Base-by-base conservation (phyloP, 108 stramenopile genomes). In the Nitzschia sp. region DNA sequence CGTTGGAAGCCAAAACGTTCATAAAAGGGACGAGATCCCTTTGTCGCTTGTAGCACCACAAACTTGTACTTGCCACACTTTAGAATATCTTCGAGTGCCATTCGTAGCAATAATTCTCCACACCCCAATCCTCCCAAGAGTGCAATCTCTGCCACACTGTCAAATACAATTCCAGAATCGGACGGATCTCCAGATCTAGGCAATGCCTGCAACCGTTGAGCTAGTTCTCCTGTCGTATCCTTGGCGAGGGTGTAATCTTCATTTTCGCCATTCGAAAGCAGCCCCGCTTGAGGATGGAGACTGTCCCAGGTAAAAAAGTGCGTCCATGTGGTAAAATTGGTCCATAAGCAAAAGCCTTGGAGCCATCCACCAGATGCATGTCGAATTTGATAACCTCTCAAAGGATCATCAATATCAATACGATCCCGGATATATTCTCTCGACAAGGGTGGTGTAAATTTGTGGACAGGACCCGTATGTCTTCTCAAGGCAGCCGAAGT, bases 271-370 rank as follows among this genome's bases (percentile, higher is more conserved):
- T 42, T 42, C 38, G 38, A 42, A 48, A 49, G 19, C 6, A 74
- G 31, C 33, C 89, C 89, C 26, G 74, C 61, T 25, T 26, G 24
- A 17, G 53, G 48, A 58, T 87, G 85, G 0, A 53, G 33, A 19
- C 79, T 78, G 57, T 85, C 82, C 89, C 89, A 90, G 23, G 55
- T 45, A 68, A 87, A 90, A 38, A 79, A 77, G 63, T 81, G 79
- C 18, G 79, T 81, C 89, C 89, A 90, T n/a, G 79, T 77, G 26
- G 85, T 87, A 60, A 90, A 87, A 36, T 82, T 87, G 47, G 89
- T 90, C 61, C 42, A 76, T 62, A 85, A 21, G 30, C 82, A 36
- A 67, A 87, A 90, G 21, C 89, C 89, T 69, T 87, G 89, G 38
- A 90, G 46, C 84, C 85, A 90, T 46, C 89, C 89, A 31, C 74